Evolutionary conservation across 2,329 filamentous ascomycete genomes (phyloP), one percentile per base, ranked within the genome.

Genomic region (Alternaria sp.): DNA sequence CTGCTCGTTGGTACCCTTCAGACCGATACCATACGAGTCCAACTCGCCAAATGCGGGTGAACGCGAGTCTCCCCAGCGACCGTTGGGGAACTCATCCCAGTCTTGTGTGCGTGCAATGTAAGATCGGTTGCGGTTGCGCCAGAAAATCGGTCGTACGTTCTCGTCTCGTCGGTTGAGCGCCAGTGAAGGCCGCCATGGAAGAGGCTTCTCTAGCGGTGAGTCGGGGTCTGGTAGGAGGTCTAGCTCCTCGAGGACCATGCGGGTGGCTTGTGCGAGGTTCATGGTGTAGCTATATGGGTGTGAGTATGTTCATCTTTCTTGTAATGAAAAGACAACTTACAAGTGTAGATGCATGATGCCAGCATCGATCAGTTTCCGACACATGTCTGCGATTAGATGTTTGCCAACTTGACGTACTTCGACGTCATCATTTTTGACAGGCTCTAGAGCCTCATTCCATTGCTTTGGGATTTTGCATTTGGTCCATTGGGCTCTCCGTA

Each of bases 41-140:
- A 98, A 83, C 78, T 97, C 93, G 72, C 95, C 95, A 73, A 97
- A 99, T 50, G 95, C 95, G 61, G 95, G 95, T 58, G 94, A 98
- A 65, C 95, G 87, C 51, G 93, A 94, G 78, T 99, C 95, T 79
- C 95, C 96, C 95, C 95, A 99, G 78, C 95, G 90, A 45, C 95
- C 95, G 82, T 99, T 99, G 55, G 95, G 95, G 71, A 97, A 99
- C 78, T 99, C 95, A 72, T 99, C 95, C 95, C 95, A 99, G 69
- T 97, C 94, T 76, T 97, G 93, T 0, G 95, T 99, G 54, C 95
- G 92, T 55, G 92, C 88, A 54, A 99, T 89, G 72, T 99, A 99
- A 4, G 93, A 97, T 74, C 95, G 93, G 80, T 96, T 95, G 58
- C 95, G 88, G 80, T 98, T 97, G 70, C 94, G 89, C 95, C 95